Base-by-base conservation (phyloP, 257 asterid species). In the Solanum pinnatisectum region DNA sequence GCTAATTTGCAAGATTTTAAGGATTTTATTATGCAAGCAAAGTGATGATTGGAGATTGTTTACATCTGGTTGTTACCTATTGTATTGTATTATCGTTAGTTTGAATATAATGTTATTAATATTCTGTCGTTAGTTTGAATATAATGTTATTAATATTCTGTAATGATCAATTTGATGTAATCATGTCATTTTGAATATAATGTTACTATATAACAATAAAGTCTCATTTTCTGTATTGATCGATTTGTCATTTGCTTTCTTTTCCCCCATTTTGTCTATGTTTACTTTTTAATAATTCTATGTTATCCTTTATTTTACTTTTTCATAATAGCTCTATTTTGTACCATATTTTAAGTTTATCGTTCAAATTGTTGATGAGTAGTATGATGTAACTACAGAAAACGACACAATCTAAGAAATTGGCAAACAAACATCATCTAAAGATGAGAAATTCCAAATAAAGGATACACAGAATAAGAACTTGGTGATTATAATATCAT, bases 271-370 rank as follows among this genome's bases (percentile, higher is more conserved):
- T 46, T 46, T 46, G 20, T 46, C 59, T 14, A 4, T 46, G 59
- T 14, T 1, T 46, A 46, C 56, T 14, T 46, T 13, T 4, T 46
- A 46, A 14, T 46, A 46, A 46, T 46, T 46, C 7, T 46, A 46
- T 46, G 0, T 46, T 1, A 46, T 46, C 20, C 20, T 46, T 46
- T 1, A 4, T 0, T 46, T 0, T 46, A 46, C 56, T 46, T 46
- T 10, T 40, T 40, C 44, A 9, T 40, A 44, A 44, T 13, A 46
- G 56, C 56, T 46, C 20, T 46, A 46, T 13, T 46, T 0, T 0
- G 56, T 0, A 5, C 56, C 4, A 0, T 0, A 46, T 2, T 6
- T 0, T 13, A 68, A 5, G 10, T 68, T 67, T 27, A 68, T 68
- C 74, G 0, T 27, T 67, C 5, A 67, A 68, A 27, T 67, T 13